A percentile compares a stretch with the other conserved stretches of the same genome.
Conservation (phyloP, 371 early-diverging fungal species). For the Funneliformis caledonium region DNA sequence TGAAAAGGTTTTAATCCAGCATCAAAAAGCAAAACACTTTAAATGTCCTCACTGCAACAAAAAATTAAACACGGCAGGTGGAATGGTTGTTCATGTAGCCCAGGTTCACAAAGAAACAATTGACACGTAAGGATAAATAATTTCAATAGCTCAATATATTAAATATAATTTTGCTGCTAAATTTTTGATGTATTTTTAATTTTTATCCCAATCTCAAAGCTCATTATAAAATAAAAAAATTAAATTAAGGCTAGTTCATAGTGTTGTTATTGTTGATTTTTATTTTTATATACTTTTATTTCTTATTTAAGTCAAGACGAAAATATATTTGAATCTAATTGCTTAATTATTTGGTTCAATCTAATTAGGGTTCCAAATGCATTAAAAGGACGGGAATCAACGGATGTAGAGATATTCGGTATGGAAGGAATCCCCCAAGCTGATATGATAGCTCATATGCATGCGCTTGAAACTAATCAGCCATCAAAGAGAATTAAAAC, state of each 20-base stretch:
- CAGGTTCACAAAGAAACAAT: conserved; percentile 94
- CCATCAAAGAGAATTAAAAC: conserved; percentile 18
- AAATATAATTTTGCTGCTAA: not conserved
- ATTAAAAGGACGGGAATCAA: conserved; percentile 80
- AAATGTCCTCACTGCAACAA: conserved; percentile 87
- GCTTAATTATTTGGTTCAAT: conserved; percentile 18
- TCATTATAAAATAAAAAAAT: not conserved
- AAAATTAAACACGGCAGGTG: conserved; percentile 88
- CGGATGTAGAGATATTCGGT: conserved; percentile 92
- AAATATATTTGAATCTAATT: not conserved
- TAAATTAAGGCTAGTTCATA: conserved; percentile 26
- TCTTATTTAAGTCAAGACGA: not conserved
- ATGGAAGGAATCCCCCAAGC: conserved; percentile 93
- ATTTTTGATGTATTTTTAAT: conserved; percentile 22
- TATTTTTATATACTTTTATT: no score
- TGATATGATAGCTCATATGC: conserved; percentile 74
- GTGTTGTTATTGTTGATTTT: conserved; percentile 10
- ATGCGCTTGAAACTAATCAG: conserved; percentile 46
- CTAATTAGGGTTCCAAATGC: conserved; percentile 83
- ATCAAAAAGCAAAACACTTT: conserved; percentile 93
- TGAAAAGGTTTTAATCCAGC: conserved; percentile 90
- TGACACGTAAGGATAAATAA: conserved; percentile 57
- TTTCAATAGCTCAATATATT: not conserved
- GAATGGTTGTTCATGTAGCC: conserved; percentile 87
- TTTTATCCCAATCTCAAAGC: conserved; percentile 26